A percentile compares a stretch with the other conserved stretches of the same genome.
phyloP scores from a whole-genome alignment of 768 basidiomycete genomes.

The Lanmaoa pseudosensibilis region DNA sequence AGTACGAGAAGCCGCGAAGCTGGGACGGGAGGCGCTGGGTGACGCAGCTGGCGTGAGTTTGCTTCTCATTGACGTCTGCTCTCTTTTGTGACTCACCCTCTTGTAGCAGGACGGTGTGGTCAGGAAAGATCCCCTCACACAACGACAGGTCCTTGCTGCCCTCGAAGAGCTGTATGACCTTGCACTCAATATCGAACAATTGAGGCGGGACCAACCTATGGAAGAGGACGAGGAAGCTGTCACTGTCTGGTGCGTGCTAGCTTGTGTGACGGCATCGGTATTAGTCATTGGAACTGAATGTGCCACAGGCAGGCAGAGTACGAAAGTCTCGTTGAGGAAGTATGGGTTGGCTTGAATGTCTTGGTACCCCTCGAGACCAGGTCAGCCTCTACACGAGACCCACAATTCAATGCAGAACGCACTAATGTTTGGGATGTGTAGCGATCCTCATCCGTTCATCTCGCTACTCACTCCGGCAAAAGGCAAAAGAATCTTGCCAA shows the following conservation, averaged over 20 bases:
- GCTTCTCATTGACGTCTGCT: not conserved
- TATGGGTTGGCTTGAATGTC: constrained; percentile 85
- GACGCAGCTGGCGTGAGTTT: constrained; percentile 51
- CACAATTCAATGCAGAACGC: not conserved
- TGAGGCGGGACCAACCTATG: constrained; percentile 73
- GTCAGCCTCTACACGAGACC: constrained; percentile 39
- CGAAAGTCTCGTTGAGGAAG: constrained; percentile 56
- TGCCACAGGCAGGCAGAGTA: constrained; percentile 57
- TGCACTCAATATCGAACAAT: constrained; percentile 81
- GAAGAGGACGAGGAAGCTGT: constrained; percentile 47
- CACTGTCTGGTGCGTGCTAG: constrained; percentile 44
- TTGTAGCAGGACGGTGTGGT: constrained; percentile 61
- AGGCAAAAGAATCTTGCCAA: constrained; percentile 89
- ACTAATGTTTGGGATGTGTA: constrained; percentile 30
- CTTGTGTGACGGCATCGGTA: not conserved
- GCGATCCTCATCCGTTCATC: constrained; percentile 95
- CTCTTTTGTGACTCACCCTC: not conserved
- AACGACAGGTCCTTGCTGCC: constrained; percentile 72
- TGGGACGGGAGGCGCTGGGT: constrained; percentile 72
- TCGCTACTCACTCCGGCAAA: constrained; percentile 85
- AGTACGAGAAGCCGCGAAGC: constrained; percentile 71
- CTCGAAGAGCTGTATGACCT: constrained; percentile 86
- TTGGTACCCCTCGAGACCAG: constrained; percentile 92
- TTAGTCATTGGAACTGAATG: constrained; percentile 2
- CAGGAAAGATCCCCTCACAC: constrained; percentile 71